These are phyloP conservation scores for Pseudopyricularia cyperi DNA, from an alignment of 2,329 filamentous ascomycete genomes.

Conservation along the genomic window DNA sequence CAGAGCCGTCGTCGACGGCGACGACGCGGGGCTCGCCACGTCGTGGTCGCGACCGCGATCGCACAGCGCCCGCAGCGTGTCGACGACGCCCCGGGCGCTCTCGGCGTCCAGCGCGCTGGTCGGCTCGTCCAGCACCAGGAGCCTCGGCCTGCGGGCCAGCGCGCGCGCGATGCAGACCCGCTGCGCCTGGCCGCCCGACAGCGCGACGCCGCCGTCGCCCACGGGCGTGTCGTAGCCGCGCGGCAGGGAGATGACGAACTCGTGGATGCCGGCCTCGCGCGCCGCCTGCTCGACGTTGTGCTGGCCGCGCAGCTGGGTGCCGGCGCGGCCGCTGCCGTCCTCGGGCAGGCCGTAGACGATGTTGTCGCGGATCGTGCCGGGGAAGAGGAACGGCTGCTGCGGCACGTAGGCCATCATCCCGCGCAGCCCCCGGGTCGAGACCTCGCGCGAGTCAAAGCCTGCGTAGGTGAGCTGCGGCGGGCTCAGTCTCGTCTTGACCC, in stretches of 20 bases:
- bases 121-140: conserved; percentile 78
- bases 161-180: conserved; percentile 71
- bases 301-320: conserved; percentile 21
- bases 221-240: conserved; percentile 59
- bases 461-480: conserved; percentile 39
- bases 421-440: conserved; percentile 50
- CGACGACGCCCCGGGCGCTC: conserved; percentile 49
- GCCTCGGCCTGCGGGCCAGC: conserved; percentile 53
- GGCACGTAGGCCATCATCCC: conserved; percentile 53
- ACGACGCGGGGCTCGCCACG: not conserved
- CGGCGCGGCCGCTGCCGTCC: conserved; percentile 22
- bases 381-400: conserved; percentile 65
- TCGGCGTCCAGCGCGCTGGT: conserved; percentile 68
- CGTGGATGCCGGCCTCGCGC: conserved; percentile 52
- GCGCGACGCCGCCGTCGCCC: conserved; percentile 57
- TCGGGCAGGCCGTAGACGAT: conserved; percentile 64
- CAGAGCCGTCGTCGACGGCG: too few species aligned
- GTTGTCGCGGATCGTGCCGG: conserved; percentile 63
- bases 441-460: conserved; percentile 36
- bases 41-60: not conserved
- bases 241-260: conserved; percentile 63
- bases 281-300: conserved; percentile 37
- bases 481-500: conserved; percentile 1
- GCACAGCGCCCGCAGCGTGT: conserved; percentile 10
- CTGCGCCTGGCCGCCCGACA: conserved; percentile 77